phyloP scores from a whole-genome alignment of 257 asterid species.

The Fraxinus pennsylvanica region DNA sequence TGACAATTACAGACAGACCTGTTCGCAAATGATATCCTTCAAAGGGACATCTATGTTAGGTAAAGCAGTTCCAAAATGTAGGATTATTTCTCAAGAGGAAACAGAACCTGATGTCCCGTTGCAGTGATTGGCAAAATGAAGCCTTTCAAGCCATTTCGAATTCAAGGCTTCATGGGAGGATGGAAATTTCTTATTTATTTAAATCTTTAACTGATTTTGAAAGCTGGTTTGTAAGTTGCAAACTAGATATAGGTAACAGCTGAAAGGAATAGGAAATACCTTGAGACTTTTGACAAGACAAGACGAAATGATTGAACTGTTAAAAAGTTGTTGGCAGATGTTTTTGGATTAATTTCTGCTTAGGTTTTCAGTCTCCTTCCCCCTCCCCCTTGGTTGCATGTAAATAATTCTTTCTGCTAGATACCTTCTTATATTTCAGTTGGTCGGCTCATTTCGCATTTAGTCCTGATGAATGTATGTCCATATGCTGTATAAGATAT shows the following conservation, averaged over 20 bases:
- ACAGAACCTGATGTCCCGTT: slow-evolving; percentile 35
- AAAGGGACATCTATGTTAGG: slow-evolving; percentile 85
- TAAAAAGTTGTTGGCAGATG: not conserved
- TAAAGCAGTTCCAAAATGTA: slow-evolving; percentile 69
- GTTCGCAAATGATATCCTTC: slow-evolving; percentile 92
- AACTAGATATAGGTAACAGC: not conserved
- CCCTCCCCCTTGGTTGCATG: not conserved
- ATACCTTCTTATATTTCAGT: not conserved
- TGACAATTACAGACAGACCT: slow-evolving; percentile 53
- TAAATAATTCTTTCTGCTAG: slow-evolving; percentile 4
- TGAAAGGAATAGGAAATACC: not conserved
- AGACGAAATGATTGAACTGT: not conserved
- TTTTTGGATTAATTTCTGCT: not conserved
- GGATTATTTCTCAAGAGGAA: slow-evolving; percentile 53
- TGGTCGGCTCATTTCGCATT: not conserved
- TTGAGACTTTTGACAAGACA: not conserved
- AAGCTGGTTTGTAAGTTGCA: not conserved
- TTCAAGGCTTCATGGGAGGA: slow-evolving; percentile 27
- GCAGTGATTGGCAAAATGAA: slow-evolving; percentile 29
- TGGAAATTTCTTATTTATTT: slow-evolving; percentile 23
- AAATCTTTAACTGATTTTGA: not conserved
- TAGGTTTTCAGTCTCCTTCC: not conserved
- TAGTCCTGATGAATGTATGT: not conserved
- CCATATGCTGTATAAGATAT: not conserved
- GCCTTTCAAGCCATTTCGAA: slow-evolving; percentile 27